Evolutionary conservation across 2,329 filamentous ascomycete genomes (phyloP).

Genomic region (Botrytis elliptica): DNA sequence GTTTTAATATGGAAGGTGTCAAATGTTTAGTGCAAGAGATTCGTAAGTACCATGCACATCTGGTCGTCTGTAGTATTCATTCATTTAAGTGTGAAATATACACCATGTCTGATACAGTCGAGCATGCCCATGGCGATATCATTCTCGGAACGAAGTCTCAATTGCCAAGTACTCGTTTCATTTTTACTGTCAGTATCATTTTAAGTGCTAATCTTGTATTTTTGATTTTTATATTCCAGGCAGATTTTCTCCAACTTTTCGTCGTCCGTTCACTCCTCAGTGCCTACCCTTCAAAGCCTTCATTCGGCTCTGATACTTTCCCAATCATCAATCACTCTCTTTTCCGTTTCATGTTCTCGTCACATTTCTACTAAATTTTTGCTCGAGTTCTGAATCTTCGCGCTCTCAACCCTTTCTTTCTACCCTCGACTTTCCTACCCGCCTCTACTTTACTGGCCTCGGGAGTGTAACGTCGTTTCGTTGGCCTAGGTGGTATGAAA

Average conservation of each 20-base stretch:
- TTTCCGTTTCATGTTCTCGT: not conserved
- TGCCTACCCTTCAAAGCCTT: not conserved
- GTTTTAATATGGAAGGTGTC: not conserved
- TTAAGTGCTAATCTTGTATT: not conserved
- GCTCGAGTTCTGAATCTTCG: not conserved
- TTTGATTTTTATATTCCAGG: not conserved
- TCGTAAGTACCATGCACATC: not conserved
- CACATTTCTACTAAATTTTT: not conserved
- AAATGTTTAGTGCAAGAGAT: not conserved
- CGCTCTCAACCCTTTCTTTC: not conserved
- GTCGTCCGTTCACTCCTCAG: not conserved
- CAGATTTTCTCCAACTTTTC: not conserved
- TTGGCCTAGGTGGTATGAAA: not conserved
- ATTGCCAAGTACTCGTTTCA: not conserved
- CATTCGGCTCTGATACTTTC: not conserved
- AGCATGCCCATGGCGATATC: not conserved
- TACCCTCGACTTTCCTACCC: too few species aligned
- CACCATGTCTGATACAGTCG: not conserved
- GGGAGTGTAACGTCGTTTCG: rapidly evolving
- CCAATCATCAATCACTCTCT: not conserved
- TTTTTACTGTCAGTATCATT: not conserved
- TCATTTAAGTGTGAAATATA: not conserved
- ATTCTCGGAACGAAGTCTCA: not conserved
- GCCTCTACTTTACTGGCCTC: not conserved
- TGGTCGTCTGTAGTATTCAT: not conserved